Percentiles rank a stretch among this genome's conserved stretches.
Evolutionary conservation across 2,329 filamentous ascomycete species (phyloP).

Genomic region (Biscogniauxia marginata): DNA sequence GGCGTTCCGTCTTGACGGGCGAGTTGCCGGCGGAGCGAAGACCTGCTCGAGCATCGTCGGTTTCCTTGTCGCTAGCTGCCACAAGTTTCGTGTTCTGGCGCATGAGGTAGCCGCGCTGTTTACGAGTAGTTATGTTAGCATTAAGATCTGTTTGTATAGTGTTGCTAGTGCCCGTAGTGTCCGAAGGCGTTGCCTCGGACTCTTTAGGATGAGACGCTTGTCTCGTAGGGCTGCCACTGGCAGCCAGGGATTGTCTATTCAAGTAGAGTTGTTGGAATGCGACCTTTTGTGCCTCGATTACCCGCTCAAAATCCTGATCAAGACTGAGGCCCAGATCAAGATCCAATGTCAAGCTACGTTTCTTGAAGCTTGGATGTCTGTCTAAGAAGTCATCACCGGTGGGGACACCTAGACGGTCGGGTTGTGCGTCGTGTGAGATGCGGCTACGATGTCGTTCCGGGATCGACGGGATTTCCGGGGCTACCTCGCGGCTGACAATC

Average conservation of each 20-base stretch:
- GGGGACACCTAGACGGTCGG: conserved; percentile 35
- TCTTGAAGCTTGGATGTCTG: conserved; percentile 72
- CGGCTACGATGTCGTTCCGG: conserved; percentile 60
- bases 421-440: conserved; percentile 47
- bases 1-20: conserved; percentile 72
- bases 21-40: conserved; percentile 66
- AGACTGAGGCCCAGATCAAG: conserved; percentile 83
- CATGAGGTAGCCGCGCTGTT: conserved; percentile 98
- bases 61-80: conserved; percentile 78
- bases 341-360: conserved; percentile 77
- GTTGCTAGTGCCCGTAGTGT: conserved; percentile 21
- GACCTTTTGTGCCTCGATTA: conserved; percentile 98
- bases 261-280: conserved; percentile 43
- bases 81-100: conserved; percentile 97
- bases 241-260: conserved; percentile 19
- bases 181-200: conserved; percentile 13
- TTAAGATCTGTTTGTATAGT: conserved; percentile 33
- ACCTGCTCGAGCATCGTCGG: conserved; percentile 50
- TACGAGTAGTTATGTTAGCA: conserved; percentile 63
- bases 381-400: conserved; percentile 48
- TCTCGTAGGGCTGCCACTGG: conserved; percentile 36
- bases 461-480: conserved; percentile 56
- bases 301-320: conserved; percentile 88
- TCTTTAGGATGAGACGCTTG: conserved; percentile 43
- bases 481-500: conserved; percentile 74